phyloP scores from a whole-genome alignment of 768 basidiomycete genomes.

The Cytidiella melzeri region DNA sequence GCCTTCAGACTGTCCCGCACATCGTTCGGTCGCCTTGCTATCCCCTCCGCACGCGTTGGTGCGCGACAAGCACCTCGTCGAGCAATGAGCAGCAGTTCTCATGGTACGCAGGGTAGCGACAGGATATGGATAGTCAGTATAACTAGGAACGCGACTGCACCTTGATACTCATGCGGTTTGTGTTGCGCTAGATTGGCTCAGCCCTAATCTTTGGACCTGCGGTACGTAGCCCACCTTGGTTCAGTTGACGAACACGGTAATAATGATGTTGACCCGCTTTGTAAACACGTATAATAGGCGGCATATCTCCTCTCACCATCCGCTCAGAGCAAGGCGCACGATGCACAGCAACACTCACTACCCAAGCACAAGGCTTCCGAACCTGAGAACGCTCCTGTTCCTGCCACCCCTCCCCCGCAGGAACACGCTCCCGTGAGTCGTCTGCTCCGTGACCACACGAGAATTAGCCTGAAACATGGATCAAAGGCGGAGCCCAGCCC shows the following conservation, averaged over 20 bases:
- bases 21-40: constrained; percentile 12
- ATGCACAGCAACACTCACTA: not conserved
- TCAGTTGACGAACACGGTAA: not conserved
- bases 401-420: not conserved
- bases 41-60: constrained; percentile 13
- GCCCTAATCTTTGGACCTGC: constrained; percentile 20
- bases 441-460: not conserved
- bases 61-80: constrained; percentile 12
- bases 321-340: constrained; percentile 4
- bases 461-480: too few relatives aligned
- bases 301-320: constrained; percentile 8
- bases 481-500: not conserved
- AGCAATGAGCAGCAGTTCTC: constrained; percentile 16
- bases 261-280: not conserved
- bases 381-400: constrained; percentile 5
- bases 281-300: not conserved
- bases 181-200: constrained; percentile 18
- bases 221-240: constrained; percentile 7
- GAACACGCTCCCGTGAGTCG: not conserved
- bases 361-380: constrained; percentile 1
- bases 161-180: not conserved
- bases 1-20: constrained; percentile 19
- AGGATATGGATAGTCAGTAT: constrained; percentile 19
- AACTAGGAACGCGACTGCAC: not conserved
- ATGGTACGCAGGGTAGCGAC: constrained; percentile 16